Percentiles rank a stretch among this genome's conserved stretches.
Conservation (phyloP, 352 stramenopile species). For the Pythium utonaiense region DNA sequence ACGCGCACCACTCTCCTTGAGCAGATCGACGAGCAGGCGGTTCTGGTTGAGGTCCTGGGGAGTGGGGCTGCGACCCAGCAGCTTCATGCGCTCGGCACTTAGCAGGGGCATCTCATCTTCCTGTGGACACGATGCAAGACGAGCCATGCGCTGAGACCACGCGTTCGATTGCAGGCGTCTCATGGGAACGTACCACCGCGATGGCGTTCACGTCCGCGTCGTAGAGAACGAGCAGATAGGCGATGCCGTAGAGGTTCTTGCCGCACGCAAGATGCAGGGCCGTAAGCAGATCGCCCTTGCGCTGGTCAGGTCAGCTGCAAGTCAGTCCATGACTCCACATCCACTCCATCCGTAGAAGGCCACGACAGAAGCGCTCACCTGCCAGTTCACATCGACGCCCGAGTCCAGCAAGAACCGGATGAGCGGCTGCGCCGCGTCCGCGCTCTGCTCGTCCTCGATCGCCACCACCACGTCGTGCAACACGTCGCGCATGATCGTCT, state of each 20-base stretch:
- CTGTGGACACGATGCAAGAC: too few species aligned
- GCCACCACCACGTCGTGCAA: constrained; percentile 49
- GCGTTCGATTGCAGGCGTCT: too few species aligned
- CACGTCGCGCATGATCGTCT: constrained; percentile 49
- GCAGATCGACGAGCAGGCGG: constrained; percentile 32
- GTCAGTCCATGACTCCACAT: too few species aligned
- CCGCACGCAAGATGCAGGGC: constrained; percentile 61
- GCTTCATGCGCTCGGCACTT: constrained; percentile 33
- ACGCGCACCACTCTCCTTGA: constrained; percentile 42
- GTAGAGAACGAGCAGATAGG: constrained; percentile 63
- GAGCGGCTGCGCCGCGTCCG: constrained; percentile 46
- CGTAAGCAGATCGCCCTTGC: constrained; percentile 55
- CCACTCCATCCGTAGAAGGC: too few species aligned
- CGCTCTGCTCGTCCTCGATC: constrained; percentile 22
- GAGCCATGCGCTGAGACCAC: too few species aligned
- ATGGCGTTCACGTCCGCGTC: constrained; percentile 74
- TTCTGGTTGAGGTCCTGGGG: constrained; percentile 24
- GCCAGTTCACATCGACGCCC: constrained; percentile 70
- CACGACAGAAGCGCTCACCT: too few species aligned
- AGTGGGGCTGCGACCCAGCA: constrained; percentile 1
- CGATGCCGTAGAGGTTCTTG: constrained; percentile 56
- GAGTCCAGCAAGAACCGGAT: constrained; percentile 58
- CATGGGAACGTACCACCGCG: constrained; percentile 32
- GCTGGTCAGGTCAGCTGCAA: constrained; percentile 12
- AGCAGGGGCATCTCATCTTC: constrained; percentile 64